phyloP scores from a whole-genome alignment of 768 basidiomycete species.

The Jaapia argillacea region DNA sequence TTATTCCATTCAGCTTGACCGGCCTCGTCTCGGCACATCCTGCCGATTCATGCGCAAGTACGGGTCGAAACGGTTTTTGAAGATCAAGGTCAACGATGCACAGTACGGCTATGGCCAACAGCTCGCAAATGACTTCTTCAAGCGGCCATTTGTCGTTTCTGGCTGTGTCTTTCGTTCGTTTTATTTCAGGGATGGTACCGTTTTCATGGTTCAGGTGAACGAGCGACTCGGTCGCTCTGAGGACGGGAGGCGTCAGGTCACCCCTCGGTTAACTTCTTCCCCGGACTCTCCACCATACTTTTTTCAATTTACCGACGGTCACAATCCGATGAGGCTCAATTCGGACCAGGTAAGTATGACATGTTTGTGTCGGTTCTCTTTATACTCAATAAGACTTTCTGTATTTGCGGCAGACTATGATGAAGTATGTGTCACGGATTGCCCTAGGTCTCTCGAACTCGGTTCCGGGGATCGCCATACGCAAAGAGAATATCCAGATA shows the following conservation, averaged over 20 bases:
- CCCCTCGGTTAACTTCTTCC: slow-evolving; percentile 1
- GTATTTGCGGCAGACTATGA: slow-evolving; percentile 33
- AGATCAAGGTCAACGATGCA: slow-evolving; percentile 41
- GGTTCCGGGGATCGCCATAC: slow-evolving; percentile 39
- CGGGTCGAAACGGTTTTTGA: slow-evolving; percentile 51
- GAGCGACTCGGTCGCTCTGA: slow-evolving; percentile 22
- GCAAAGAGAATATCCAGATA: slow-evolving; percentile 23
- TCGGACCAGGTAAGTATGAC: slow-evolving; percentile 39
- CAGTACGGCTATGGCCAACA: too few species aligned
- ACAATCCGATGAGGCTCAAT: slow-evolving; percentile 42
- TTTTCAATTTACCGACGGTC: slow-evolving; percentile 40
- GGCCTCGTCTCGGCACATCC: slow-evolving; percentile 42
- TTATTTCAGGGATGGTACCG: slow-evolving; percentile 46
- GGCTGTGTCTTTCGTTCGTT: slow-evolving; percentile 49
- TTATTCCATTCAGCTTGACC: slow-evolving; percentile 35
- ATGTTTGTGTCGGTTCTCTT: too few species aligned
- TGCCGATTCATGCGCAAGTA: slow-evolving; percentile 48
- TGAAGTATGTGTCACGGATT: slow-evolving; percentile 58
- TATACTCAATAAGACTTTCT: neutral
- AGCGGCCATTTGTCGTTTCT: slow-evolving; percentile 41
- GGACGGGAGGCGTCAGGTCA: neutral
- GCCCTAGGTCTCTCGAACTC: slow-evolving; percentile 56
- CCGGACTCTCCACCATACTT: slow-evolving; percentile 19
- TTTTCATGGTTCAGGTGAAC: slow-evolving; percentile 47
- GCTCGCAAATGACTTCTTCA: slow-evolving; percentile 24